Base-by-base conservation (phyloP, 2,329 filamentous ascomycete genomes). In the Botryosphaeria dothidea region DNA sequence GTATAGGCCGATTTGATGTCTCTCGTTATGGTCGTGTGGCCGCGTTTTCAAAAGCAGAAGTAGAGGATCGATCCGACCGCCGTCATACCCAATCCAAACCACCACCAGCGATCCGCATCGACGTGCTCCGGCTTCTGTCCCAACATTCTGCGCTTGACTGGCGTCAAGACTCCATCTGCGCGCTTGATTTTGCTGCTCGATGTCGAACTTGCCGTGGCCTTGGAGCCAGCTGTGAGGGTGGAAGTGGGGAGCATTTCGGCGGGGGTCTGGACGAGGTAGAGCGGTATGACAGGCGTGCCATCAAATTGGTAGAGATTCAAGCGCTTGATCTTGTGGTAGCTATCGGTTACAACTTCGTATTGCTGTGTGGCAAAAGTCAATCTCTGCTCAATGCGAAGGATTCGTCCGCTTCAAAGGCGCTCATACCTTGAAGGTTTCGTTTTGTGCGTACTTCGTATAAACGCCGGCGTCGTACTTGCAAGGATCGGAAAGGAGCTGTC, bases 191-290 rank as follows among this genome's bases (percentile, higher is more conserved):
- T 68, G 21, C 27, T 66, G 65, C 78, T 79, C n/a, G 75, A 71
- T 61, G 77, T 81, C 4, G 74, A 69, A 4, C 73, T 77, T 4
- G 75, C 68, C 1, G 71, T 67, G 1, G 79, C 70, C 6, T 72
- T 75, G 11, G 75, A 69, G 15, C 77, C 76, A 3, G 74, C 73
- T 1, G 77, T 79, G 66, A 92, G 79, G 0, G 87, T 90, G 11
- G 82, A 81, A 3, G 89, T 91, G 1, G 89, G 89, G 5, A 91
- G 84, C 88, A 92, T 92, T 71, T 88, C 78, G 0, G 89, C 88
- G 4, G 88, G 85, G 13, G 77, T 82, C 72, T 84, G 86, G 68
- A 83, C 84, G 51, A 90, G 82, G 75, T 89, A 92, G 81, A 92
- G 83, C 11, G 89, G 89, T 69, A 88, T 85, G 77, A 90, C 79